A percentile compares a stretch with the other conserved stretches of the same genome.
Conservation (phyloP, 768 basidiomycete species). For the Leucosporidium creatinivorum region DNA sequence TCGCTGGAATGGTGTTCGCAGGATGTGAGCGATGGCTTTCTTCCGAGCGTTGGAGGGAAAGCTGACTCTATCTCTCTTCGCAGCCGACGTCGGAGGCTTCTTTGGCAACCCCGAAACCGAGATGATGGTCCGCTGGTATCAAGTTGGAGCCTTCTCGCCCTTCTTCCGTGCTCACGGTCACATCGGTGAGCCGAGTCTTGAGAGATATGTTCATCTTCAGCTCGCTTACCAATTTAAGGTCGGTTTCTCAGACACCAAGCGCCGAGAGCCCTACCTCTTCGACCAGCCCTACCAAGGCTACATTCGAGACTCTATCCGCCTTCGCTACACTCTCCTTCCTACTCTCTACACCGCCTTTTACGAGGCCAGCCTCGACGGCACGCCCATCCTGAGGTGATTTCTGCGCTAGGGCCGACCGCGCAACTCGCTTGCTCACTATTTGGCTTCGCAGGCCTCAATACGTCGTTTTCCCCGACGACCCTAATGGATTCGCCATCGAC, state of each 20-base stretch:
- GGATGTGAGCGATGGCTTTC: constrained; percentile 59
- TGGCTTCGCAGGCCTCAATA: constrained; percentile 71
- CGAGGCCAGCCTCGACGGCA: constrained; percentile 70
- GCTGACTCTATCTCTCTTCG: constrained; percentile 12
- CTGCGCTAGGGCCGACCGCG: too few relatives aligned
- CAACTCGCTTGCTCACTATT: not conserved
- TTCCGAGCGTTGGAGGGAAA: not conserved
- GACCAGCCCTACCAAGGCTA: constrained; percentile 83
- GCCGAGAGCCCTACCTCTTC: constrained; percentile 87
- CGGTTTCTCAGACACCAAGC: constrained; percentile 89
- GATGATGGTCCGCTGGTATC: constrained; percentile 95
- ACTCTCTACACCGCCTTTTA: constrained; percentile 98
- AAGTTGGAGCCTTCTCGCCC: constrained; percentile 85
- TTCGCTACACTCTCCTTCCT: constrained; percentile 79
- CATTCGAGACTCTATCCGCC: constrained; percentile 64
- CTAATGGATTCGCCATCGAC: constrained; percentile 75
- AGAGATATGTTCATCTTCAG: too few relatives aligned
- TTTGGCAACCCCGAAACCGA: constrained; percentile 93
- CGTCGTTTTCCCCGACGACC: constrained; percentile 82
- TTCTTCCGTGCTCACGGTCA: constrained; percentile 86
- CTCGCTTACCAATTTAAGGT: constrained; percentile 43
- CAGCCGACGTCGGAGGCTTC: constrained; percentile 98
- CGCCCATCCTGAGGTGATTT: constrained; percentile 57
- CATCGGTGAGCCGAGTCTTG: too few relatives aligned
- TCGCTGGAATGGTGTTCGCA: constrained; percentile 83